Conservation (phyloP, 2,329 filamentous ascomycete genomes). For the Nakataea oryzae region DNA sequence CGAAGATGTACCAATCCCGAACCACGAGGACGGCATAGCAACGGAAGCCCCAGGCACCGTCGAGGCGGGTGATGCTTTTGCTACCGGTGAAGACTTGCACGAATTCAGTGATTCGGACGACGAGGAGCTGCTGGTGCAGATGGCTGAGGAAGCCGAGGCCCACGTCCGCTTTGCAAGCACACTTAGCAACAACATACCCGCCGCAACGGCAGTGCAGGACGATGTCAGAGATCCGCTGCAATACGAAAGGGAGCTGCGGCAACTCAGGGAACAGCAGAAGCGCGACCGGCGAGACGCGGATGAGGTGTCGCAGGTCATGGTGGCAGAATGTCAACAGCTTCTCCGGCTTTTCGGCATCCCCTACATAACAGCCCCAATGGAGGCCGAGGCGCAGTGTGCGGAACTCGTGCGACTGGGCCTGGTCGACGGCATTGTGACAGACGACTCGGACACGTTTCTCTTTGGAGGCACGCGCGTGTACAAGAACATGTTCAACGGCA, state of each 20-base stretch:
- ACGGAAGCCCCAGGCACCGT: neutral
- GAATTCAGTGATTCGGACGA: slow-evolving; percentile 83
- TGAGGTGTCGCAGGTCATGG: slow-evolving; percentile 93
- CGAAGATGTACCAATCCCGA: slow-evolving; percentile 1
- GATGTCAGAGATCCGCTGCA: slow-evolving; percentile 24
- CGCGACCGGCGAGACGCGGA: slow-evolving; percentile 93
- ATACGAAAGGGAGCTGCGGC: slow-evolving; percentile 80
- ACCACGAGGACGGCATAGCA: neutral
- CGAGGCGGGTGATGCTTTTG: slow-evolving; percentile 11
- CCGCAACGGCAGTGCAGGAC: slow-evolving; percentile 53
- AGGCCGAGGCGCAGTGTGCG: slow-evolving; percentile 95
- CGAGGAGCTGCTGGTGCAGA: slow-evolving; percentile 74
- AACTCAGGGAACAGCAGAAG: slow-evolving; percentile 86
- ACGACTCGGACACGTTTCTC: slow-evolving; percentile 92
- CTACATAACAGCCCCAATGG: slow-evolving; percentile 97
- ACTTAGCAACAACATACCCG: slow-evolving; percentile 61
- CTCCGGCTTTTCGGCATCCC: slow-evolving; percentile 86
- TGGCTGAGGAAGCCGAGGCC: slow-evolving; percentile 85
- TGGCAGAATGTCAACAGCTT: slow-evolving; percentile 86
- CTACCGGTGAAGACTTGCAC: slow-evolving; percentile 54
- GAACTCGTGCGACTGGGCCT: slow-evolving; percentile 77
- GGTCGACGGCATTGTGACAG: slow-evolving; percentile 95
- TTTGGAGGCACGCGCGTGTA: slow-evolving; percentile 95
- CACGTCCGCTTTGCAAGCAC: slow-evolving; percentile 86
- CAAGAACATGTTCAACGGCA: slow-evolving; percentile 99